Evolutionary conservation across 176 grass and related monocot species (phyloP).

Genomic region (Saccharum spontaneum): DNA sequence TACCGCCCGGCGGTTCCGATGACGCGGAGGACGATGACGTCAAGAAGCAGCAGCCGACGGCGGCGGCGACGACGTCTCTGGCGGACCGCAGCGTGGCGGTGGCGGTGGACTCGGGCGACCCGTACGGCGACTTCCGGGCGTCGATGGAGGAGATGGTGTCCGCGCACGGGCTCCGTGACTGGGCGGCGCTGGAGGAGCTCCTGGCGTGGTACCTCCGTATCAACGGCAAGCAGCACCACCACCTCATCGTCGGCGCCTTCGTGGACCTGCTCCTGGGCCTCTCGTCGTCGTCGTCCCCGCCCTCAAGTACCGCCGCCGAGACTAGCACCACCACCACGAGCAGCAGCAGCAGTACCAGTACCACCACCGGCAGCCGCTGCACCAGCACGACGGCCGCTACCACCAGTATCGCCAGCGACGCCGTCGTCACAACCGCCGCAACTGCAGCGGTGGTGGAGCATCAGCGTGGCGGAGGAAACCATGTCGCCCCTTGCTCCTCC

Average conservation of each 20-base stretch:
- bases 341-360: background rate
- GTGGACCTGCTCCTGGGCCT: constrained; percentile 62
- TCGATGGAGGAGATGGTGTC: constrained; percentile 98
- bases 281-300: background rate
- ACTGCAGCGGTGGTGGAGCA: background rate
- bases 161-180: constrained; percentile 65
- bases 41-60: background rate
- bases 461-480: background rate
- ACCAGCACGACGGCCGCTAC: background rate
- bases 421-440: background rate
- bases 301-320: background rate
- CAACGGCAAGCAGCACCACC: constrained; percentile 63
- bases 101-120: constrained; percentile 70
- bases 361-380: background rate
- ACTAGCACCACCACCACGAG: background rate
- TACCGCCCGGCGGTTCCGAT: background rate
- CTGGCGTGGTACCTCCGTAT: constrained; percentile 80
- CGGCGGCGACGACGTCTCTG: background rate
- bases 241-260: constrained; percentile 70
- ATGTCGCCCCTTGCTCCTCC: background rate
- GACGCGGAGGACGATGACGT: background rate
- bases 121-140: constrained; percentile 71
- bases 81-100: constrained; percentile 61
- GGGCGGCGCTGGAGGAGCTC: constrained; percentile 66
- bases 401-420: background rate